Conservation (phyloP, 2,329 filamentous ascomycete genomes). For the Akanthomyces lecanii region DNA sequence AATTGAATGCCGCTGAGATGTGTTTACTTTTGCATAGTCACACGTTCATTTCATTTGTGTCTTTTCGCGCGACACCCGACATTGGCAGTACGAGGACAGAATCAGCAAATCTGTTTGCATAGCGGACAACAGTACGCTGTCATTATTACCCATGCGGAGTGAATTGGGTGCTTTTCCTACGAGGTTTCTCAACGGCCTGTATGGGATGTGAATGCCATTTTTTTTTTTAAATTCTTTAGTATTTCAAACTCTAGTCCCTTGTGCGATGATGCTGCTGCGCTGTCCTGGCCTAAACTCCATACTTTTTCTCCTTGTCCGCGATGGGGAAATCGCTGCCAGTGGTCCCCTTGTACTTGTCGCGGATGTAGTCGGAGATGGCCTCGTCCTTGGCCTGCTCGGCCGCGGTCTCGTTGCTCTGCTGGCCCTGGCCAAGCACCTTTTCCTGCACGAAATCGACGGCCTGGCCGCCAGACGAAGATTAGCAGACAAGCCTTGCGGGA, state of each 20-base stretch:
- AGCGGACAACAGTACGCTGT: too few species aligned
- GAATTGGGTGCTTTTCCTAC: too few species aligned
- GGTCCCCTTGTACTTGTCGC: conserved; percentile 62
- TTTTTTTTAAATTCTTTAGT: neutral
- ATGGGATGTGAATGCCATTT: too few species aligned
- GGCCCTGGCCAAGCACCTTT: conserved; percentile 64
- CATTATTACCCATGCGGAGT: too few species aligned
- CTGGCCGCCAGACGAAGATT: conserved; percentile 29
- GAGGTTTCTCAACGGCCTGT: too few species aligned
- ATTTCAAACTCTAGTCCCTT: neutral
- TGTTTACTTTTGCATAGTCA: too few species aligned
- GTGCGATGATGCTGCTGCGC: neutral
- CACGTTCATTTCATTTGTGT: too few species aligned
- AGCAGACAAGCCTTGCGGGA: neutral
- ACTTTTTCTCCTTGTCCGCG: conserved; percentile 59
- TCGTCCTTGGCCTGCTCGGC: conserved; percentile 81
- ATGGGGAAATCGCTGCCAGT: conserved; percentile 68
- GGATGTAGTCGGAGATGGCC: conserved; percentile 69
- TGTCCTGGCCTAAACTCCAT: conserved; percentile 20
- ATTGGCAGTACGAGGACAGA: too few species aligned
- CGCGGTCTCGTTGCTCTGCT: conserved; percentile 68
- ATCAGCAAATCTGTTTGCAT: too few species aligned
- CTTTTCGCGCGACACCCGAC: too few species aligned
- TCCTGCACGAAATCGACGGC: conserved; percentile 76
- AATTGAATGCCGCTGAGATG: too few species aligned